These are phyloP conservation scores for Suaeda aralocaspica DNA, from an alignment of 148 eudicot species.

Conservation along the genomic window DNA sequence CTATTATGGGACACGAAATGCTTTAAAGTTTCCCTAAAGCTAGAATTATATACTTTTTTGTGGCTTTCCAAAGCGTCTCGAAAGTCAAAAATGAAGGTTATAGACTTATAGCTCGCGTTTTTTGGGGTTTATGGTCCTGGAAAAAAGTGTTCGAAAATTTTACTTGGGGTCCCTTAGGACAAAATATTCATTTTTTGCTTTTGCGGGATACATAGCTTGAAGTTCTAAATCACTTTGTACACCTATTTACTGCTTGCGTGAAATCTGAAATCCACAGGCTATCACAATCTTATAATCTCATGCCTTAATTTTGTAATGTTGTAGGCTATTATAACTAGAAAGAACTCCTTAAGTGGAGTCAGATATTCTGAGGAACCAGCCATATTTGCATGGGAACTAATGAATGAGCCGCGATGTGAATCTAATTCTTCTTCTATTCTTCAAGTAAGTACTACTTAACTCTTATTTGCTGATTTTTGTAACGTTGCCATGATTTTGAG, in stretches of 20 bases:
- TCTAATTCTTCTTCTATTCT: constrained; percentile 37
- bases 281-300: neutral
- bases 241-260: neutral
- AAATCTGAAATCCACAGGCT: neutral
- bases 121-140: no score
- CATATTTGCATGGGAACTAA: constrained; percentile 57
- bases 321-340: constrained; percentile 48
- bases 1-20: no score
- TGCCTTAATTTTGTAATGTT: constrained; percentile 3
- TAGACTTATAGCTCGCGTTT: no score
- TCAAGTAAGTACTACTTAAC: constrained; percentile 27
- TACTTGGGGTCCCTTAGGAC: no score
- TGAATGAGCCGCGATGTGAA: constrained; percentile 51
- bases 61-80: no score
- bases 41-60: no score
- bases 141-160: no score
- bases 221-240: neutral
- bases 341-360: constrained; percentile 45
- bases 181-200: no score
- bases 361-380: constrained; percentile 49
- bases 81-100: no score
- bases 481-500: neutral
- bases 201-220: no score
- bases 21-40: no score
- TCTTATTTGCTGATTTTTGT: neutral